Base-by-base conservation (phyloP, 306 rosid species). In the Oemleria cerasiformis region DNA sequence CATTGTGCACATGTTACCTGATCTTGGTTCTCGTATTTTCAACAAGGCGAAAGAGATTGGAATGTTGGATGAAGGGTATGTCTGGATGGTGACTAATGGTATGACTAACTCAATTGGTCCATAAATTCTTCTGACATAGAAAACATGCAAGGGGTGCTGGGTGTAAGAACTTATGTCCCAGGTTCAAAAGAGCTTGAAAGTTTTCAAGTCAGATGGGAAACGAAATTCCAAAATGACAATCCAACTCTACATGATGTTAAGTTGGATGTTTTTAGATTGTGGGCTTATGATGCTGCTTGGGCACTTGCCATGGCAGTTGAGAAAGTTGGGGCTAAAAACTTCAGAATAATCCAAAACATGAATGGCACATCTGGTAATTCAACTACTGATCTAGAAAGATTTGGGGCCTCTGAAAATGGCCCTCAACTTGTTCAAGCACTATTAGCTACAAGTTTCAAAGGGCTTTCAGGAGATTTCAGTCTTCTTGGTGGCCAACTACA, bases 71-170 rank as follows among this genome's bases (percentile, higher is more conserved):
- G 30, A 78, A 58, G 86, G 85, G 0, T 89, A 67, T 68, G 87
- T 70, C 65, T 90, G 96, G 96, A 85, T 90, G 30, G 49, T 75
- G 6, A 85, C 86, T 0, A 44, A 59, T 75, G 75, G 77, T 5
- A 16, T 85, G 16, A 25, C 81, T 1, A 77, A 75, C 49, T 14
- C 15, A 0, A 75, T 81, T 12, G 62, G 13, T 59, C 82, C 0
- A 6, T 73, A 43, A 38, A 53, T 30, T 62, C 75, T 5, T 66
- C 77, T 0, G 75, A 39, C 8, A 36, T 48, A 7, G 40, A 10
- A 69, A 79, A 17, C 57, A 85, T 90, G 91, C 76, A 85, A 60
- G 92, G 96, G 7, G 87, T 82, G 1, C 10, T 85, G 73, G 73
- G 73, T 13, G 73, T 86, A 57, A 86, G 79, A 63, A 41, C 83